A percentile compares a stretch with the other conserved stretches of the same genome.
These are phyloP conservation scores for Stephanodiscus minutulus DNA, from an alignment of 108 stramenopile species.

Conservation along the genomic window DNA sequence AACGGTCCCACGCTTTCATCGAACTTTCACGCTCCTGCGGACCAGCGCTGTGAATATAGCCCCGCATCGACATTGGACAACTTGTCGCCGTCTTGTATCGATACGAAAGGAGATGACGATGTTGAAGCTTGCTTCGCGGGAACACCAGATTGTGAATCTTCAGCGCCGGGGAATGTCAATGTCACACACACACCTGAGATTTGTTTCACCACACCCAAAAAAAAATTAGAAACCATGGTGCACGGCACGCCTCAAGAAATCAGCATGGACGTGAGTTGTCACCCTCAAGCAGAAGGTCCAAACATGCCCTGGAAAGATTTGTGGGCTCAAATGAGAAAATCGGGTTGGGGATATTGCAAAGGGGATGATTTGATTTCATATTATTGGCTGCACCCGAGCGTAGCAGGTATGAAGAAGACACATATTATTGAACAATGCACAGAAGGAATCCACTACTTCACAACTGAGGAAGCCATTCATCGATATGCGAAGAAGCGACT, in stretches of 20 bases:
- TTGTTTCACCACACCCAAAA: background rate
- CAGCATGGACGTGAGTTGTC: background rate
- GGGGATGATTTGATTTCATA: constrained; percentile 10
- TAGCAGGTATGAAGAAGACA: constrained; percentile 13
- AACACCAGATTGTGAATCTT: background rate
- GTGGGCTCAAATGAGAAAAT: constrained; percentile 16
- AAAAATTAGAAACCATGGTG: background rate
- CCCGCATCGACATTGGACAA: background rate
- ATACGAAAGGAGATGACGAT: constrained; percentile 28
- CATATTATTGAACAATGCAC: constrained; percentile 4
- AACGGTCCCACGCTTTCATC: background rate
- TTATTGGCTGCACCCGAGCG: constrained; percentile 14
- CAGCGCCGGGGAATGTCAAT: background rate
- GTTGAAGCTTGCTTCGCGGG: constrained; percentile 22
- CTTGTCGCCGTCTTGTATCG: constrained; percentile 31
- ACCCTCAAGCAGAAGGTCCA: constrained; percentile 8
- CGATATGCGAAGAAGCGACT: constrained; percentile 18
- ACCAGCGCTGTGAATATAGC: constrained; percentile 3
- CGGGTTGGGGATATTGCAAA: background rate
- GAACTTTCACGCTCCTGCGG: background rate
- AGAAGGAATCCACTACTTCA: constrained; percentile 36
- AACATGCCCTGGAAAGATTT: constrained; percentile 22
- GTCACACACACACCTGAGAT: background rate
- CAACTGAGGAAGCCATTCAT: constrained; percentile 10
- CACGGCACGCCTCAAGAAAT: constrained; percentile 6